phyloP scores from a whole-genome alignment of 148 eudicot genomes.

The Vaccinium vitisidaea region DNA sequence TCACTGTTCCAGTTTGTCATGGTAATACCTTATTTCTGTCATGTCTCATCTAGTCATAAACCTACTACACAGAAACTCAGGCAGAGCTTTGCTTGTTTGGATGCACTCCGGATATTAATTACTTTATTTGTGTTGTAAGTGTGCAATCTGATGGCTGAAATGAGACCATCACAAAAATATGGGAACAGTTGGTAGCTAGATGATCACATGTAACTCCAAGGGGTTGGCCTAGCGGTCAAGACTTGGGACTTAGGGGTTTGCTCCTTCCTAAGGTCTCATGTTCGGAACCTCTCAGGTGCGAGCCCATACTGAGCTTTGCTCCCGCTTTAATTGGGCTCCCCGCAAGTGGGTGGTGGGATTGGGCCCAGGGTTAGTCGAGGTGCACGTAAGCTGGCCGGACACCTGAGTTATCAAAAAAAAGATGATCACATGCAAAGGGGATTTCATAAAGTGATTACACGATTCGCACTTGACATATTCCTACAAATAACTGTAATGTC shows the following conservation, averaged over 20 bases:
- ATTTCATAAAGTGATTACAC: not conserved
- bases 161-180: not conserved
- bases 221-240: too few relatives aligned
- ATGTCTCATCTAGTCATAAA: not conserved
- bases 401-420: too few relatives aligned
- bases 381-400: too few relatives aligned
- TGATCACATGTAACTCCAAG: too few relatives aligned
- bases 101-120: not conserved
- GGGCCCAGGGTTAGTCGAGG: too few relatives aligned
- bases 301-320: too few relatives aligned
- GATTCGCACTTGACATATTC: not conserved
- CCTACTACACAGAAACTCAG: not conserved
- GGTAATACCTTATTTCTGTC: not conserved
- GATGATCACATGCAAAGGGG: not conserved
- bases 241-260: too few relatives aligned
- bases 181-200: not conserved
- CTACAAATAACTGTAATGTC: not conserved
- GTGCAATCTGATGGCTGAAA: not conserved
- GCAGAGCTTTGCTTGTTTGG: not conserved
- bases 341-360: too few relatives aligned
- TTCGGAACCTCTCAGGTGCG: too few relatives aligned
- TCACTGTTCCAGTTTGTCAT: not conserved
- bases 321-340: too few relatives aligned
- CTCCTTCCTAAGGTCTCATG: too few relatives aligned
- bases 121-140: not conserved